Evolutionary conservation across 2,329 filamentous ascomycete species (phyloP).

Genomic region (Sordariomycetes sp.): DNA sequence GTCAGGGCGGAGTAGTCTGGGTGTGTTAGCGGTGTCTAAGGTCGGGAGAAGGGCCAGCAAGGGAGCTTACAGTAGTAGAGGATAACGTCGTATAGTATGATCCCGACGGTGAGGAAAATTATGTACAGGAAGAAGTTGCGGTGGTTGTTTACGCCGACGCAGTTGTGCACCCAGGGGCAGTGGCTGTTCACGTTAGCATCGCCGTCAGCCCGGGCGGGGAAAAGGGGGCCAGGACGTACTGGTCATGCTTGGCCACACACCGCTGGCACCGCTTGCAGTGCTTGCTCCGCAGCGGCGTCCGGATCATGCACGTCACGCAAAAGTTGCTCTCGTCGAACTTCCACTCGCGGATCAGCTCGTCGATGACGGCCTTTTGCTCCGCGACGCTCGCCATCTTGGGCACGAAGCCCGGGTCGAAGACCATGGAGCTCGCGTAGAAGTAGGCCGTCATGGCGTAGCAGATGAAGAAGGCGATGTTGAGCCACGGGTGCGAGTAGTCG

Average conservation of each 20-base stretch:
- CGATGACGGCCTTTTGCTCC: constrained; percentile 80
- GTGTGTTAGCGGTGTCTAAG: constrained; percentile 14
- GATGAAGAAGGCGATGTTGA: constrained; percentile 65
- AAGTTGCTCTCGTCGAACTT: constrained; percentile 94
- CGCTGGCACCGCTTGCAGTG: constrained; percentile 87
- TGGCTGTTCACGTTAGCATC: constrained; percentile 48
- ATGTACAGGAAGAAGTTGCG: constrained; percentile 93
- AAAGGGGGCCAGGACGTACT: constrained; percentile 48
- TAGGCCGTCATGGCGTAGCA: constrained; percentile 61
- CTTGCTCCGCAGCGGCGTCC: constrained; percentile 86
- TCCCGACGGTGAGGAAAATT: constrained; percentile 63
- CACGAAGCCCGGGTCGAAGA: constrained; percentile 82
- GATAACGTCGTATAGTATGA: constrained; percentile 61
- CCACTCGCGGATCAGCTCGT: constrained; percentile 73
- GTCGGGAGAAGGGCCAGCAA: not conserved
- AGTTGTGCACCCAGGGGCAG: constrained; percentile 97
- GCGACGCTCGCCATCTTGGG: constrained; percentile 83
- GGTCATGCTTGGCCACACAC: constrained; percentile 93
- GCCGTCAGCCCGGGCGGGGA: not conserved
- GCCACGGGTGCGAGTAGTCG: constrained; percentile 44
- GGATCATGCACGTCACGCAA: constrained; percentile 88
- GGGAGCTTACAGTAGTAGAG: constrained; percentile 56
- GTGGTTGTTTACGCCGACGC: constrained; percentile 90
- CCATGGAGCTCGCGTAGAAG: constrained; percentile 82
- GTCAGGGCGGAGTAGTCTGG: constrained; percentile 54